These are phyloP conservation scores for Backusella parvicylindrica DNA, from an alignment of 192 early-diverging fungal species.

Conservation along the genomic window DNA sequence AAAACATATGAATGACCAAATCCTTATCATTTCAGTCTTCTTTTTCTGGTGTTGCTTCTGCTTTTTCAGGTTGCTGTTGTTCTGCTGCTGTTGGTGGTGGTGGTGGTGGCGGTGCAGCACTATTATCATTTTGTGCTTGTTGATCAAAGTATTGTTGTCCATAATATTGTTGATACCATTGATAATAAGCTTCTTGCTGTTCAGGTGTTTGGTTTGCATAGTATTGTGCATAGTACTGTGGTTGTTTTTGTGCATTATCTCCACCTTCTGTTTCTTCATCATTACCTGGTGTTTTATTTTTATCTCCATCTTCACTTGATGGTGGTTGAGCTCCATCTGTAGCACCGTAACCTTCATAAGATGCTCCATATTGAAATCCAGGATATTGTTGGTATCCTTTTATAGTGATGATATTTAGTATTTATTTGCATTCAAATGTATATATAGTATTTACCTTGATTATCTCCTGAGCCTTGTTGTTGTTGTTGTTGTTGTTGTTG, in stretches of 20 bases:
- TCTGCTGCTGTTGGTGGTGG: too few species aligned
- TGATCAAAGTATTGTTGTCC: conserved; percentile 16
- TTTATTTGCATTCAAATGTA: neutral
- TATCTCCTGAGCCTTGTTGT: neutral
- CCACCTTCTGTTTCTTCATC: neutral
- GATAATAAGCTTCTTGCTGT: conserved; percentile 37
- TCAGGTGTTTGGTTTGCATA: conserved; percentile 31
- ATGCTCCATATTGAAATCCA: neutral
- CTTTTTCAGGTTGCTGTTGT: too few species aligned
- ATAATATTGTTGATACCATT: conserved; percentile 48
- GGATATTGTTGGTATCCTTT: neutral
- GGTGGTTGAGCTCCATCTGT: neutral
- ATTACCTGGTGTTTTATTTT: neutral
- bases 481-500: neutral
- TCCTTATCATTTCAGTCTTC: too few species aligned
- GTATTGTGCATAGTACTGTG: conserved; percentile 41
- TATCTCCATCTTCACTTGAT: neutral
- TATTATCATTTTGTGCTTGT: neutral
- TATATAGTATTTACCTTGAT: neutral
- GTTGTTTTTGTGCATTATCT: neutral
- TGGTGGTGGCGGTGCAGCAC: neutral
- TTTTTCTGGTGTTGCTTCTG: neutral
- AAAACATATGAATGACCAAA: too few species aligned
- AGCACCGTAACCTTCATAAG: neutral
- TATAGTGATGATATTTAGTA: neutral